Evolutionary conservation across 495 filamentous ascomycete genomes (phyloP), one percentile per base, ranked within the genome.

Genomic region (Bryoglossum gracile): DNA sequence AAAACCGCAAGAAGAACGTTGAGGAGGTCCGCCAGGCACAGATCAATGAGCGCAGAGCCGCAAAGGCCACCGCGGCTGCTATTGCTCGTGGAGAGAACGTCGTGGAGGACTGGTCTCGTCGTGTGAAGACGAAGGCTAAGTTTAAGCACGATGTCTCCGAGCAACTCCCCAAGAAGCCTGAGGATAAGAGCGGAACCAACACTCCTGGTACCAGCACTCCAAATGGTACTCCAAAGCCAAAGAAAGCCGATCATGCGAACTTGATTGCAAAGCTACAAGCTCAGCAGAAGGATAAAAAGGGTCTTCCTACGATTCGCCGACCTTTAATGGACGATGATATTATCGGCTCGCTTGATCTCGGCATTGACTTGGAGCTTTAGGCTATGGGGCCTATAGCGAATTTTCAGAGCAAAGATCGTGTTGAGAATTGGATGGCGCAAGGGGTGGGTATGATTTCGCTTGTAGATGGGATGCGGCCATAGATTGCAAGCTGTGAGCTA

Each of bases 21-120:
- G 85, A 94, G 54, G 79, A 83, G 17, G 81, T 94, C 6, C 87
- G 90, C 42, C 83, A 84, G 63, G 89, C 90, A 4, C 86, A 94
- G 63, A 67, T 92, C 18, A 79, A 78, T 52, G 91, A 97, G 69
- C 73, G 82, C 13, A 75, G 76, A 34, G 75, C 74, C 9, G 74
- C 75, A n/a, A 74, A 80, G 22, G 72, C 81, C 55, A 65, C 67
- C 5, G 67, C 75, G 46, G 58, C 57, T 40, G 77, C 73, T 13
- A 62, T 78, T 36, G 75, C 72, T 36, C 75, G 78, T 22, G 76
- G 79, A 39, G 62, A 74, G 62, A 55, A 54, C 6, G 61, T 67
- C 18, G 52, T 59, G 16, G 67, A 69, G 8, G 77, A 85, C 59
- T 68, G 72, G 2, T 82, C 80, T 51, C 70, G 80, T 51, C 77